Conservation (phyloP, 2,329 filamentous ascomycete species). For the Penicillium griseofulvum region DNA sequence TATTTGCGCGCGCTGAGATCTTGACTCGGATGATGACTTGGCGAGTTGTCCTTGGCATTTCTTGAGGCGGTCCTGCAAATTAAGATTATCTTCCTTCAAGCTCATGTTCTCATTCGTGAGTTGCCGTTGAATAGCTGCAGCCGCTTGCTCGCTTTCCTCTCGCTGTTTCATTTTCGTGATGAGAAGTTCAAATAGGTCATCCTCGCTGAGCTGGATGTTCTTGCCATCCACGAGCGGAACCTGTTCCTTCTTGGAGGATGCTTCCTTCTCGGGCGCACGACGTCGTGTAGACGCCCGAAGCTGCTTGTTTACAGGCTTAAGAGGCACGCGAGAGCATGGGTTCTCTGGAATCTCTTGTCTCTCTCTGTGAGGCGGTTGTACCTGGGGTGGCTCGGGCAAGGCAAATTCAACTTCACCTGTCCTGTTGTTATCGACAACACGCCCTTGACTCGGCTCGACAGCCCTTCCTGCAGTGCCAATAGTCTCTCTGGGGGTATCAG, state of each 20-base stretch:
- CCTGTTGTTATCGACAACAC: not conserved
- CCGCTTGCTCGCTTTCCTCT: conserved; percentile 32
- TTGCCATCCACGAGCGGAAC: not conserved
- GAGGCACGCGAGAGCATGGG: not conserved
- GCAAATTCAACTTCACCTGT: not conserved
- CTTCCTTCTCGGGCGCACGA: not conserved
- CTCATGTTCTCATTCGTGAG: conserved; percentile 26
- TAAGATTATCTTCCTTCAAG: conserved; percentile 30
- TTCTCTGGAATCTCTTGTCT: not conserved
- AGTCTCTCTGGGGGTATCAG: not conserved
- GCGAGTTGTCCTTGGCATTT: conserved; percentile 16
- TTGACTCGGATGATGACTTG: conserved; percentile 22
- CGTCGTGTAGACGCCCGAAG: conserved; percentile 19
- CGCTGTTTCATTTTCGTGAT: conserved; percentile 34
- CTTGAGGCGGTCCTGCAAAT: conserved; percentile 25
- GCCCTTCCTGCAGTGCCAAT: not conserved
- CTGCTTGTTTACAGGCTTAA: conserved; percentile 3
- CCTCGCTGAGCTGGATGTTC: conserved; percentile 27
- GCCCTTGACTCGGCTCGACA: not conserved
- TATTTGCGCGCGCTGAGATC: conserved; percentile 23
- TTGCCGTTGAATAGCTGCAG: conserved; percentile 22
- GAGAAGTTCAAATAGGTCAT: conserved; percentile 37
- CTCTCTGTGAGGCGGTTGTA: not conserved
- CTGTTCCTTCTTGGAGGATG: conserved; percentile 1
- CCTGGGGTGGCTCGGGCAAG: not conserved